Percentiles rank a stretch among this genome's conserved stretches.
These are phyloP conservation scores for Gossypium mustelinum DNA, from an alignment of 345 rosid genomes.

Conservation along the genomic window DNA sequence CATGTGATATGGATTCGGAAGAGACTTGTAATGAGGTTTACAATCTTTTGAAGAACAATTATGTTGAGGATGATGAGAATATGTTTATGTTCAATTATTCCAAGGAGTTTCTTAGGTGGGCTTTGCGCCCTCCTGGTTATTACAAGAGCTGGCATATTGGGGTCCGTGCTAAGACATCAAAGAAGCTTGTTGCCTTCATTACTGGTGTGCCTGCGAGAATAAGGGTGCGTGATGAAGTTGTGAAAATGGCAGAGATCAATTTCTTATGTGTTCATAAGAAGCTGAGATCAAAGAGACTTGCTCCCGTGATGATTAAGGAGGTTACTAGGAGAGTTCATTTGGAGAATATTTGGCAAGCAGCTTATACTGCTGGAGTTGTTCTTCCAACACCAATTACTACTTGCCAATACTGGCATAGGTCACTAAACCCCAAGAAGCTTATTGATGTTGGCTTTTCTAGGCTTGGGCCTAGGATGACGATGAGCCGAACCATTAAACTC, in stretches of 20 bases:
- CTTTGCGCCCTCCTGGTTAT: slow-evolving; percentile 75
- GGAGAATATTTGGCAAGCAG: slow-evolving; percentile 97
- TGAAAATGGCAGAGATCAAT: slow-evolving; percentile 90
- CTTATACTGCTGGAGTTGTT: slow-evolving; percentile 91
- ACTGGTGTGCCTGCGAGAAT: slow-evolving; percentile 89
- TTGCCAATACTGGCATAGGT: slow-evolving; percentile 96
- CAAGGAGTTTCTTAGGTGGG: slow-evolving; percentile 93
- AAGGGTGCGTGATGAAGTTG: slow-evolving; percentile 64
- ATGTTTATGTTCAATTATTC: slow-evolving; percentile 95
- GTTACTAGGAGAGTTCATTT: slow-evolving; percentile 84
- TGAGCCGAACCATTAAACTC: slow-evolving; percentile 91
- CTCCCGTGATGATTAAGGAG: slow-evolving; percentile 98
- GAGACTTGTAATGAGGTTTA: slow-evolving; percentile 73
- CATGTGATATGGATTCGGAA: slow-evolving; percentile 73
- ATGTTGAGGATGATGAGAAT: slow-evolving; percentile 93
- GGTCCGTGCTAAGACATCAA: slow-evolving; percentile 72
- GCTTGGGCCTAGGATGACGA: slow-evolving; percentile 90
- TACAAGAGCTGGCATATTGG: slow-evolving; percentile 86
- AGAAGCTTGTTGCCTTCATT: slow-evolving; percentile 85
- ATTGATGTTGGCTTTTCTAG: slow-evolving; percentile 94
- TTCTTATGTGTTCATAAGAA: slow-evolving; percentile 93
- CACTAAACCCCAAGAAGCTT: slow-evolving; percentile 91
- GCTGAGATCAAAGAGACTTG: slow-evolving; percentile 89
- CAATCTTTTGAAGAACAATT: slow-evolving; percentile 71
- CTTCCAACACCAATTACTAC: slow-evolving; percentile 88